Percentiles rank a stretch among this genome's conserved stretches.
Evolutionary conservation across 2,329 filamentous ascomycete species (phyloP).

Genomic region (Elsinoe ampelina): DNA sequence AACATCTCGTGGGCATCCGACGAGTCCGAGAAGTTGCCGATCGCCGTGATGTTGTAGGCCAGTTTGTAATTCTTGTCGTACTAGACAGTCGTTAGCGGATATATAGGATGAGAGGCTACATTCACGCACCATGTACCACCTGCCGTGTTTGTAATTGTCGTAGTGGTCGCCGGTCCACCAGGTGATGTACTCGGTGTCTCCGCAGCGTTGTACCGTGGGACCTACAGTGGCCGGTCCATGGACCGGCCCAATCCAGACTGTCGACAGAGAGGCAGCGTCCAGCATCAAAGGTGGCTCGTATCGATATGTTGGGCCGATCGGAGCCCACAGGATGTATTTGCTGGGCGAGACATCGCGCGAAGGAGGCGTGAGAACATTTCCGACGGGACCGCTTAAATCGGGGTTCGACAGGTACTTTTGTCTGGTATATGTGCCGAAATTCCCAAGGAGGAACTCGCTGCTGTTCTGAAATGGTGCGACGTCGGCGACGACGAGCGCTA

Average conservation of each 20-base stretch:
- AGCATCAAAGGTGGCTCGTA: background rate
- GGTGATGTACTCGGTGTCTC: slow-evolving; percentile 1
- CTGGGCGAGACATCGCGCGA: background rate
- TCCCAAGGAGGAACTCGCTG: background rate
- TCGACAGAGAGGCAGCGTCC: background rate
- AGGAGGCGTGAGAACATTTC: slow-evolving; percentile 2
- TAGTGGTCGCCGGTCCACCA: slow-evolving; percentile 8
- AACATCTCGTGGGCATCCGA: slow-evolving; percentile 37
- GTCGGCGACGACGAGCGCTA: background rate
- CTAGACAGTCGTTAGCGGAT: background rate
- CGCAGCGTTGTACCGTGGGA: background rate
- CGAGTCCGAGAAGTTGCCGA: slow-evolving; percentile 27
- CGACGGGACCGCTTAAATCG: background rate
- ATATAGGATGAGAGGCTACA: background rate
- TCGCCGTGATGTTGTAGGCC: slow-evolving; percentile 23
- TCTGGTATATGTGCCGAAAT: background rate
- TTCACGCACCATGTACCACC: background rate
- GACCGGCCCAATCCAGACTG: background rate
- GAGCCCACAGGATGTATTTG: background rate
- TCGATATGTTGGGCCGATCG: background rate
- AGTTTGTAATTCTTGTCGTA: slow-evolving; percentile 19
- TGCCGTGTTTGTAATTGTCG: background rate
- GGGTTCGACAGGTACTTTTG: slow-evolving; percentile 4
- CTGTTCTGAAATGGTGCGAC: slow-evolving; percentile 6
- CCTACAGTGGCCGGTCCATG: background rate